A percentile compares a stretch with the other conserved stretches of the same genome.
Evolutionary conservation across 805 yeast genomes (phyloP).

Genomic region (Huiozyma sinensis): DNA sequence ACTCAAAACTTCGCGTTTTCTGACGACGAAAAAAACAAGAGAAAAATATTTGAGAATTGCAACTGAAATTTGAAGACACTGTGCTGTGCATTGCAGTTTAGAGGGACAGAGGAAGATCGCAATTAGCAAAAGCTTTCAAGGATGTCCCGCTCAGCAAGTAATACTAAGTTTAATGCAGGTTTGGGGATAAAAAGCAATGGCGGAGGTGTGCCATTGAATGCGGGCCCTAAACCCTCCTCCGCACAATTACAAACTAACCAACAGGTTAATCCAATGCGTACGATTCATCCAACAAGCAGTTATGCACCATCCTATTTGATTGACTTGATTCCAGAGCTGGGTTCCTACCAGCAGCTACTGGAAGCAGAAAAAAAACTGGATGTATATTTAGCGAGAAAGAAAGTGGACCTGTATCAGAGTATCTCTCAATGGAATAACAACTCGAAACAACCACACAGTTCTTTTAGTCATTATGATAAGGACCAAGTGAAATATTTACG

Average conservation of each 20-base stretch:
- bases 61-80: no score
- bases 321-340: conserved; percentile 55
- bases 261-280: conserved; percentile 21
- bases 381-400: conserved; percentile 69
- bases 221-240: background rate
- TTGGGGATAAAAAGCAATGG: no score
- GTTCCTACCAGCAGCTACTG: conserved; percentile 53
- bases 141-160: no score
- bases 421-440: conserved; percentile 35
- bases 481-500: conserved; percentile 49
- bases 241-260: conserved; percentile 3
- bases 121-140: background rate
- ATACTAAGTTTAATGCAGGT: no score
- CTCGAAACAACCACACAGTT: conserved; percentile 25
- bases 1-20: no score
- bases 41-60: no score
- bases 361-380: conserved; percentile 81
- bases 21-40: no score
- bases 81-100: no score
- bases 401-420: conserved; percentile 73
- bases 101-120: background rate
- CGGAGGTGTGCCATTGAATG: no score
- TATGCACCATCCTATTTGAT: conserved; percentile 38
- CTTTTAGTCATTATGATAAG: conserved; percentile 29
- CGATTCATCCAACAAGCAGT: conserved; percentile 41